Percentiles rank a stretch among this genome's conserved stretches.
phyloP scores from a whole-genome alignment of 2,329 filamentous ascomycete genomes.

The Claviceps sp. region DNA sequence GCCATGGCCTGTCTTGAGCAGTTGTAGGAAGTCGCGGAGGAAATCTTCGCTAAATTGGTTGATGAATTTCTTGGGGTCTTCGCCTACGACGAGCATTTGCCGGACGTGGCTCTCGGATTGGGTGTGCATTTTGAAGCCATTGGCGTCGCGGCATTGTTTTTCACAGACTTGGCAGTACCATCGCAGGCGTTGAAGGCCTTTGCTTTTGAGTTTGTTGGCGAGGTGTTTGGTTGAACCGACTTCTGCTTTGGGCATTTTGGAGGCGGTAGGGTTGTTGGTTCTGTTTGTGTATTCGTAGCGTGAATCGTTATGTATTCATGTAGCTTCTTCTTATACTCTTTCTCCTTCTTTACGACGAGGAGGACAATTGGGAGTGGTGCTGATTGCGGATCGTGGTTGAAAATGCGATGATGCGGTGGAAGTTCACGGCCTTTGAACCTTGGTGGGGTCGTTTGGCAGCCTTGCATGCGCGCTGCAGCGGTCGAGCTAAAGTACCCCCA shows the following conservation, averaged over 20 bases:
- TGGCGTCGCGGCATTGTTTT: constrained; percentile 55
- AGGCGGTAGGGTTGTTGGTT: background rate
- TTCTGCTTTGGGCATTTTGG: constrained; percentile 79
- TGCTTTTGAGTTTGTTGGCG: constrained; percentile 79
- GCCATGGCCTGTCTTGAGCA: constrained; percentile 72
- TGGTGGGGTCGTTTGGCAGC: background rate
- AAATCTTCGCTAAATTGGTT: constrained; percentile 75
- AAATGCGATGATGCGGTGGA: background rate
- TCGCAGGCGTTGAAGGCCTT: constrained; percentile 64
- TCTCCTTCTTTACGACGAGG: background rate
- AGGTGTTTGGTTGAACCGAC: constrained; percentile 84
- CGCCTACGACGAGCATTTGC: constrained; percentile 76
- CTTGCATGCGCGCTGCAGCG: constrained; percentile 3
- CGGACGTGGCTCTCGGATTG: constrained; percentile 77
- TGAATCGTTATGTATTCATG: background rate
- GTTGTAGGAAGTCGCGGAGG: constrained; percentile 59
- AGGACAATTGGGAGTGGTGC: background rate
- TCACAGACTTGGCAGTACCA: constrained; percentile 88
- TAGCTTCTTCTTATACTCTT: background rate
- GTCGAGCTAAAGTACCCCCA: background rate
- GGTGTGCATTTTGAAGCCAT: constrained; percentile 83
- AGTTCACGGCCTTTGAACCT: too few relatives aligned
- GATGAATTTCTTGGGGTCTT: constrained; percentile 75
- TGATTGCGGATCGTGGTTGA: background rate
- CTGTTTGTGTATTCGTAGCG: background rate